Conservation (phyloP, 768 basidiomycete genomes). For the Phlegmacium glaucopus region DNA sequence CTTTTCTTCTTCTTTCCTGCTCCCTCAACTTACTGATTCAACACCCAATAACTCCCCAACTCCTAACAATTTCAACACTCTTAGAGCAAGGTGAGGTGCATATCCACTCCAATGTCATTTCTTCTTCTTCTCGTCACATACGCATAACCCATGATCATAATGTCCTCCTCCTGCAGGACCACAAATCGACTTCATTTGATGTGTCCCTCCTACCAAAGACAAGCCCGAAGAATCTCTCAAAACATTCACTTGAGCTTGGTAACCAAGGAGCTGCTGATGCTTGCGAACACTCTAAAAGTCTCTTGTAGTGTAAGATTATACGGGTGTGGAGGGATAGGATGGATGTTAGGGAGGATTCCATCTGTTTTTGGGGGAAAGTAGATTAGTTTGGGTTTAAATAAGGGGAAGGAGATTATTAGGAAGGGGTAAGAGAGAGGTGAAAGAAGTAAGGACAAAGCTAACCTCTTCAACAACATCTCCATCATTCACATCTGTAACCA, state of each 20-base stretch:
- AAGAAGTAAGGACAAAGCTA: slow-evolving; percentile 10
- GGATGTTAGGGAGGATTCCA: slow-evolving; percentile 35
- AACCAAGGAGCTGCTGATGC: slow-evolving; percentile 76
- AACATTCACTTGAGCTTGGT: slow-evolving; percentile 76
- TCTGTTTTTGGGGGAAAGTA: slow-evolving; percentile 21
- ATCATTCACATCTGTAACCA: slow-evolving; percentile 61
- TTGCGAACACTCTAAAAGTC: slow-evolving; percentile 78
- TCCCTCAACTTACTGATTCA: slow-evolving; percentile 43
- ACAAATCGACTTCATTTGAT: too few species aligned
- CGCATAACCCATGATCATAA: slow-evolving; percentile 23
- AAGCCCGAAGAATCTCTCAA: slow-evolving; percentile 42
- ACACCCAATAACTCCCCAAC: slow-evolving; percentile 61
- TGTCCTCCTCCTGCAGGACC: too few species aligned
- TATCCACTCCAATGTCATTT: slow-evolving; percentile 76
- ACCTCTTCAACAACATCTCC: slow-evolving; percentile 75
- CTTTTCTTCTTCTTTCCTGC: slow-evolving; percentile 14
- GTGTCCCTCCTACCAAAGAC: slow-evolving; percentile 4
- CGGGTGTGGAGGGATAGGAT: slow-evolving; percentile 41
- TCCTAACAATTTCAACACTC: slow-evolving; percentile 51
- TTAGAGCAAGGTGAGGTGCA: slow-evolving; percentile 62
- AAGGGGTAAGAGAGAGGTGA: too few species aligned
- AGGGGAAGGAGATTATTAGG: slow-evolving; percentile 1
- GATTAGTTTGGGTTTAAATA: neutral
- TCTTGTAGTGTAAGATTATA: slow-evolving; percentile 72
- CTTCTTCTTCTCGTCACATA: slow-evolving; percentile 59